Evolutionary conservation across 352 stramenopile genomes (phyloP), one percentile per base, ranked within the genome.

Genomic region (Elongisporangium anandrum): DNA sequence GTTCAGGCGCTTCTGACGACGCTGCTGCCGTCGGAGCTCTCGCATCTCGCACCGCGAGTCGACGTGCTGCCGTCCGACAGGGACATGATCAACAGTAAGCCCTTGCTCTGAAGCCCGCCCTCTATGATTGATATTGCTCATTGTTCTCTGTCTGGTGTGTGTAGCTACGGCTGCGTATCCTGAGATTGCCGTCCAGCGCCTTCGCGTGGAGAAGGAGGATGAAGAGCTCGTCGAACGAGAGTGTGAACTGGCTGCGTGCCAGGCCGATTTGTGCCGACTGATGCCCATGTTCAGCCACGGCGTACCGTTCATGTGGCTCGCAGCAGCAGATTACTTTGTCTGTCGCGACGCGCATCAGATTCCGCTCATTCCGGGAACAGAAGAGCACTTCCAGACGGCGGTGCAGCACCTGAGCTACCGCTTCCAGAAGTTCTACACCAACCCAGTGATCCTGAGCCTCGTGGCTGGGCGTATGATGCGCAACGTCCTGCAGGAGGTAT

Each of bases 401-500:
- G 62, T 80, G 57, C 60, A 69, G 20, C 83, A 95, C 60, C 69
- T 92, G 24, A 72, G 74, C 20, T 90, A 85, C 53, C 81, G 85
- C 54, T 95, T 93, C 54, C 76, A 90, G 50, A 73, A 92, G 78
- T 95, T 91, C 60, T 95, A 93, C 61, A 81, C 83, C 24, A 58
- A 95, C 64, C 65, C 57, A 19, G 72, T 65, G 52, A 90, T 95
- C 55, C 58, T 90, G 15, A 76, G 76, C 39, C 70, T 90, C 45
- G 81, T 93, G 34, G 80, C 73, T 16, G 78, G 79, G 7, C 67
- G 71, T 5, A 64, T 94, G 29, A 78, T 90, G 64, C 66, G 85
- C 41, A 77, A 87, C 23, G 71, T 87, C 16, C 68, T 89, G 5
- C 58, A 63, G 26, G 76, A 91, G 67, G 70, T 81, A 50, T n/a